Conservation (phyloP, 345 rosid genomes). For the Excoecaria cochinchinensis region DNA sequence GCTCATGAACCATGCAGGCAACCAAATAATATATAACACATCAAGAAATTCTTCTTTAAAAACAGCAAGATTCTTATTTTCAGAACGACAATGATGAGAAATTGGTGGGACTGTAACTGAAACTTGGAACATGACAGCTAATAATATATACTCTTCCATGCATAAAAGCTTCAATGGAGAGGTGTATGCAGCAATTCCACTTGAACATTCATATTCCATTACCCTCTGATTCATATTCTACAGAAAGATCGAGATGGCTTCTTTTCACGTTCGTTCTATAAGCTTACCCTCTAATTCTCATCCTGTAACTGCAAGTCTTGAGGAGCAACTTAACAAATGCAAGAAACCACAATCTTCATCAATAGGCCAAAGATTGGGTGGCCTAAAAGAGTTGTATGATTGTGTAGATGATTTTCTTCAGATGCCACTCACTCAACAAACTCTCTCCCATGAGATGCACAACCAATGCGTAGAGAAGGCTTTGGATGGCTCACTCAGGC, state of each 20-base stretch:
- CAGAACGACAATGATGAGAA: no score
- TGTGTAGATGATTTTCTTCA: background rate
- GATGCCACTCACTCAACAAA: background rate
- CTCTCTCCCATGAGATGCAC: background rate
- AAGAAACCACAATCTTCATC: conserved; percentile 16
- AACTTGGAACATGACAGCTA: no score
- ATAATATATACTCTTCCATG: background rate
- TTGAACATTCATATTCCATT: background rate
- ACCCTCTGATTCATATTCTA: background rate
- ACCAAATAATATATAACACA: no score
- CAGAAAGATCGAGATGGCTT: background rate
- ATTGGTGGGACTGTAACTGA: no score
- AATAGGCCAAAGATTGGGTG: background rate
- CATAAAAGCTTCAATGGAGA: background rate
- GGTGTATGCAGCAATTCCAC: background rate
- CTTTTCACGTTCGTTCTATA: conserved; percentile 29
- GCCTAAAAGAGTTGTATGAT: background rate
- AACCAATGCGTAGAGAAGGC: conserved; percentile 1
- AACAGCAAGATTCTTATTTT: no score
- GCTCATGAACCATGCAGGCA: no score
- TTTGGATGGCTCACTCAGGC: conserved; percentile 4
- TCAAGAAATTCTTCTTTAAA: no score
- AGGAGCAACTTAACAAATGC: conserved; percentile 29
- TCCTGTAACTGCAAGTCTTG: conserved; percentile 33
- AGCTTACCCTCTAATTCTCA: conserved; percentile 38